These are phyloP conservation scores for Kazachstania sp. DNA, from an alignment of 1,139 yeast genomes.

Conservation along the genomic window DNA sequence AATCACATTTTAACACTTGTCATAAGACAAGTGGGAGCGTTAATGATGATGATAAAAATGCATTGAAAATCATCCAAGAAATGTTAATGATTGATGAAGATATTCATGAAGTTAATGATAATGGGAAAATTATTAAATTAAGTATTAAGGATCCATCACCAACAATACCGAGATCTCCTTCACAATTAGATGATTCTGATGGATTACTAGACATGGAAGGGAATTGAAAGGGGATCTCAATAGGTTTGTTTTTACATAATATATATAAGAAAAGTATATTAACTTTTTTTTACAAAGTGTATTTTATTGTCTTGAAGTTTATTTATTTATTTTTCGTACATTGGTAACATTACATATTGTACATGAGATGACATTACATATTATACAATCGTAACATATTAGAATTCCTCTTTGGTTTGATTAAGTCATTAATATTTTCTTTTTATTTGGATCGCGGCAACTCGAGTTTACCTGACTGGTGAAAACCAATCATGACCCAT, in stretches of 20 bases:
- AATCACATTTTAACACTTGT: conserved; percentile 25
- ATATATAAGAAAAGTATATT: background rate
- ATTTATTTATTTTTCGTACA: background rate
- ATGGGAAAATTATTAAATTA: conserved; percentile 20
- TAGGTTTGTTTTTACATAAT: background rate
- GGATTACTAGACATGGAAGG: background rate
- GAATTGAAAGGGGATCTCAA: background rate
- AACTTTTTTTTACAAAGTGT: background rate
- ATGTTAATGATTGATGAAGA: conserved; percentile 30
- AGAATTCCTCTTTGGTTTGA: background rate
- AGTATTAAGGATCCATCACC: conserved; percentile 8
- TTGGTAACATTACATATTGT: background rate
- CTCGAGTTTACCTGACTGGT: conserved; percentile 26
- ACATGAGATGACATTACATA: background rate
- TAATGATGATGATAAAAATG: conserved; percentile 13
- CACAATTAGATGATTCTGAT: background rate
- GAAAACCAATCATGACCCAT: conserved; percentile 64
- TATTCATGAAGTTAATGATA: conserved; percentile 23
- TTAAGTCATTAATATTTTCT: background rate
- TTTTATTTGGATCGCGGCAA: background rate
- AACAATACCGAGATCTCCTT: background rate
- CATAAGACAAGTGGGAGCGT: conserved; percentile 9
- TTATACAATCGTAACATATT: background rate
- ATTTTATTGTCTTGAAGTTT: background rate
- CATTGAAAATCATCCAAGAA: conserved; percentile 28